Base-by-base conservation (phyloP, 1,139 yeast species). In the Magnusiomyces tetraspermus region DNA sequence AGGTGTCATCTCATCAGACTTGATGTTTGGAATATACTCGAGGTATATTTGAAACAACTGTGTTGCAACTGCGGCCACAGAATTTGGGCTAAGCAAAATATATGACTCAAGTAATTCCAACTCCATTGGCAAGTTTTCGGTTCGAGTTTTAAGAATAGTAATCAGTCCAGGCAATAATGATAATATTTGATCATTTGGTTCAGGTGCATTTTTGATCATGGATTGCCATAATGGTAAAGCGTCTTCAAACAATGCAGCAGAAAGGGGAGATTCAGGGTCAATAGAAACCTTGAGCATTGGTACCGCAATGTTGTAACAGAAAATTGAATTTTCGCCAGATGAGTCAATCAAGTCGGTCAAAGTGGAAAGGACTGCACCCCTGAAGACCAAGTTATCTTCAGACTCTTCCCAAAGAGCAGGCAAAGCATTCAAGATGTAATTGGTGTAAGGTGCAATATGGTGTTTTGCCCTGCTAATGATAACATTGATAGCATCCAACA, bases 191-290 rank as follows among this genome's bases (percentile, higher is more conserved):
- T 77, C 68, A 19, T 70, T 65, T 13, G 60, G 57, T 2, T 56
- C 58, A 1, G 57, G 57, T 1, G 72, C 68, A 50, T 83, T 82
- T 56, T 82, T 85, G 50, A 90, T 67, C 2, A 88, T 64, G 0
- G 84, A 76, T 41, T 78, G 72, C 97, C 97, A 90, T 51, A 92
- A 71, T 51, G 87, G 95, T 62, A 80, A 80, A 0, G 95, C 97
- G 67, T 92, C 98, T 63, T 92, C 97, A 30, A 85, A 75, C 11
- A 92, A 67, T 51, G 86, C 72, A 1, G 82, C 72, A 58, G 82
- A 82, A 53, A 75, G 73, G 36, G 80, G 81, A 0, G 89, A 78
- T 3, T 70, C 62, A 8, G 82, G 82, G 58, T 88, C 82, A 59
- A 95, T 83, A 43, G 83, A 77, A 3, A 73, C 70, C 19, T 72